Evolutionary conservation across 2,329 filamentous ascomycete genomes (phyloP).

Genomic region (Cadophora gregata): DNA sequence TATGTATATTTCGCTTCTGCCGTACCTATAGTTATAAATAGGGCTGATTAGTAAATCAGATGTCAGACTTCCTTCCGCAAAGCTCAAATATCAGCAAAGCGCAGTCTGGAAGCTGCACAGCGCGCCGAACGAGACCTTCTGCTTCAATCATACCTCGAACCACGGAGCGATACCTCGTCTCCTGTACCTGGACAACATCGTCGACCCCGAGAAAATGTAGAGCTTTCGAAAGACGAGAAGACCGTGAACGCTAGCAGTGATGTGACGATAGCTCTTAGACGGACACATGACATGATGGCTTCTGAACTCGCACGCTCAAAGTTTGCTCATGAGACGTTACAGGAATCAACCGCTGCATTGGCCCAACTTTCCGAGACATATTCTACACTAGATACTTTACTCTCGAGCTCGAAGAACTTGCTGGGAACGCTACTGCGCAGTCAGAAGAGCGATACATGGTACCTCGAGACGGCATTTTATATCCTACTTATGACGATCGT

Average conservation of each 20-base stretch:
- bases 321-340: conserved; percentile 88
- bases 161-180: conserved; percentile 40
- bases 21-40: neutral
- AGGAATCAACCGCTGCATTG: conserved; percentile 84
- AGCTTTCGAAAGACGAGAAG: conserved; percentile 67
- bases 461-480: conserved; percentile 88
- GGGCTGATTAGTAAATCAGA: conserved; percentile 26
- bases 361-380: conserved; percentile 82
- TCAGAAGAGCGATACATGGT: conserved; percentile 98
- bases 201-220: conserved; percentile 29
- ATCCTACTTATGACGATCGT: conserved; percentile 76
- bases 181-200: conserved; percentile 20
- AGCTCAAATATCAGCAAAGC: conserved; percentile 81
- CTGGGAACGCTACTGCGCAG: conserved; percentile 81
- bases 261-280: conserved; percentile 81
- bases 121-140: conserved; percentile 78
- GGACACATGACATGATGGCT: conserved; percentile 87
- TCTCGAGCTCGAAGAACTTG: conserved; percentile 75
- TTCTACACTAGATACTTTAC: conserved; percentile 75
- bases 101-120: conserved; percentile 74
- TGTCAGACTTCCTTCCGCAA: conserved; percentile 70
- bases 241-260: conserved; percentile 78
- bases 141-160: conserved; percentile 66
- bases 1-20: conserved; percentile 47
- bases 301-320: conserved; percentile 83